Conservation (phyloP, 2,329 filamentous ascomycete genomes). For the Colletotrichum costaricense region DNA sequence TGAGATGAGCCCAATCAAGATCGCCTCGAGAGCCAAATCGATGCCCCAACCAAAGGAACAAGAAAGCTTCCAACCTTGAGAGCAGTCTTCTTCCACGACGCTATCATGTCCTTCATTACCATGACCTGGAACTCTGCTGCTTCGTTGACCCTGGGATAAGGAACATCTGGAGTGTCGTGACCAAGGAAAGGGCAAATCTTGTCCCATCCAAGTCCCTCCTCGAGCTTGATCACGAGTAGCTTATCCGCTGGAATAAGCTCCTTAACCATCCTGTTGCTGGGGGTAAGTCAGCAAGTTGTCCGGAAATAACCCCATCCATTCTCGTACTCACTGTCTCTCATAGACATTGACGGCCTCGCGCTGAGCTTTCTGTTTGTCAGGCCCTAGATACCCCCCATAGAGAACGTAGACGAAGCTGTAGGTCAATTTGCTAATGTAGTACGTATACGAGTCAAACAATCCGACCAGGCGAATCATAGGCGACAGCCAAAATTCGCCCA, state of each 20-base stretch:
- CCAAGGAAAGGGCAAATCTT: constrained; percentile 47
- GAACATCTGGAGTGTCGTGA: constrained; percentile 42
- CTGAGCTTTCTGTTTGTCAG: not conserved
- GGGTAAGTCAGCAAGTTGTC: not conserved
- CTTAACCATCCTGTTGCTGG: constrained; percentile 41
- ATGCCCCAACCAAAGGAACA: not conserved
- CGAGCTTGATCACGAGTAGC: constrained; percentile 44
- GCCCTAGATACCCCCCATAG: not conserved
- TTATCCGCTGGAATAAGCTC: constrained; percentile 41
- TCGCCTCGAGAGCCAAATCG: constrained; percentile 4
- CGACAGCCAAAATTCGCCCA: constrained; percentile 20
- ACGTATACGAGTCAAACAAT: constrained; percentile 11
- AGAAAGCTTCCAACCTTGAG: constrained; percentile 4
- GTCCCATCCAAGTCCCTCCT: constrained; percentile 50
- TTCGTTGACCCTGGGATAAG: constrained; percentile 44
- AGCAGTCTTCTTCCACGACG: constrained; percentile 10
- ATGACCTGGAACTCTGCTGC: constrained; percentile 42
- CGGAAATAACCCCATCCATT: not conserved
- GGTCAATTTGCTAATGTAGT: constrained; percentile 5
- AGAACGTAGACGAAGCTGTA: not conserved
- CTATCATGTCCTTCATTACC: constrained; percentile 12
- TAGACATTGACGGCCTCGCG: constrained; percentile 19
- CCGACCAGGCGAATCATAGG: not conserved
- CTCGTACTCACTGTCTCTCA: not conserved
- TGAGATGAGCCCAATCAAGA: not conserved